These are phyloP conservation scores for Leersia perrieri DNA, from an alignment of 176 grass and related monocot species.

Conservation along the genomic window DNA sequence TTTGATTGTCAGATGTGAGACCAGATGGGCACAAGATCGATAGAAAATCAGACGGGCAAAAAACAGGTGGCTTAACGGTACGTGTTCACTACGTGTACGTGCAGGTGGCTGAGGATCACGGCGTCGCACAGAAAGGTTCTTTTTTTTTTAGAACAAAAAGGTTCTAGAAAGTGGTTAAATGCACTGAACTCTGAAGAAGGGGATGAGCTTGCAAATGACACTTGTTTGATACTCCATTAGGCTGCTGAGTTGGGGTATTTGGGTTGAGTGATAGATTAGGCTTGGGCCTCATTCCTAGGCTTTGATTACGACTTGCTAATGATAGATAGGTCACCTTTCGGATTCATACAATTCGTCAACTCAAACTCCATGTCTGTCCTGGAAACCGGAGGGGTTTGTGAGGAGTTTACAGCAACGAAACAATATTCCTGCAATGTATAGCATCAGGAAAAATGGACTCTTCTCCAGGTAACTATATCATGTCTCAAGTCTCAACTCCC, in stretches of 20 bases:
- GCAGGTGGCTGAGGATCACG: background rate
- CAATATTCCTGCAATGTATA: background rate
- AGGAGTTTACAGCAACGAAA: background rate
- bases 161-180: background rate
- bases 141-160: background rate
- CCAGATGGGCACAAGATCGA: background rate
- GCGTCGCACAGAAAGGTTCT: no score
- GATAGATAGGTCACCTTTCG: background rate
- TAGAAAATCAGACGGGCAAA: background rate
- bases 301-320: background rate
- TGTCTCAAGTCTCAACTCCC: background rate
- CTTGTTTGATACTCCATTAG: background rate
- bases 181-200: background rate
- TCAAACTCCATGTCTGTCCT: background rate
- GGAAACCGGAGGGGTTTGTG: background rate
- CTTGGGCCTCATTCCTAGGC: background rate
- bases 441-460: background rate
- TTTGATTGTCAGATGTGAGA: slow-evolving; percentile 8
- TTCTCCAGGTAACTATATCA: background rate
- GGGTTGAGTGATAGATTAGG: background rate
- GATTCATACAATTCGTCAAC: no score
- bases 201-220: background rate
- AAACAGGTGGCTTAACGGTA: slow-evolving; percentile 7
- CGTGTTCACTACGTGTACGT: slow-evolving; percentile 40
- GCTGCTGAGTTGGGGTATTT: background rate